Base-by-base conservation (phyloP, 495 filamentous ascomycete genomes). In the Bacidia gigantensis region DNA sequence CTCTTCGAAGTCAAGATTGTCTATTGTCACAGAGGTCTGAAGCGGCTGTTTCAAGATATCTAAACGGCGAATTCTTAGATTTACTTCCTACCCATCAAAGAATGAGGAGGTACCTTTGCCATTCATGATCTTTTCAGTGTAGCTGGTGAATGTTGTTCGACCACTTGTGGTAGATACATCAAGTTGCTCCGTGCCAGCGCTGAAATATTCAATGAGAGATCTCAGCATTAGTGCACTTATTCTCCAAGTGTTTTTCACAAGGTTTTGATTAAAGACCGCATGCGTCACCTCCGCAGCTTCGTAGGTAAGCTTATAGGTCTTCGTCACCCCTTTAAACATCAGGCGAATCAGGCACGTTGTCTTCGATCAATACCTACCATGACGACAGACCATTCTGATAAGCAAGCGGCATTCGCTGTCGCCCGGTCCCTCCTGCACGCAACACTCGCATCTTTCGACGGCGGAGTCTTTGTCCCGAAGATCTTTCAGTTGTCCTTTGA, bases 1-100 rank as follows among this genome's bases (percentile, higher is more conserved):
- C 17, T 83, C 74, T 25, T 90, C 83, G 61, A 97, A 98, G 59
- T 97, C 89, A 41, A 79, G 73, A 53, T 80, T 84, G 58, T 93
- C 86, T 20, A 95, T 76, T 2, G 89, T 80, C 26, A 98, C 85
- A 12, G 86, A 87, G 3, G 92, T 98, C 53, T 95, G 87, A 14
- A 98, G 76, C 1, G 92, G 90, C 64, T 94, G 86, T 66, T 94
- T 95, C 42, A 98, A 74, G 26, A 94, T 79, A 58, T 95, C 89
- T 89, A 45, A 11, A 12, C 29, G 25, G 25, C 3, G 22, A 22
- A 9, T n/a, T 20, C 23, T 14, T 10, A n/a, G 25, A 35, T 5
- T 35, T 35, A 14, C 29, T 35, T 35, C 29, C 29, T 35, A 7
- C 7, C 29, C 5, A 35, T 35, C 7, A 35, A 44, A 44, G 20